Percentiles rank a stretch among this genome's conserved stretches.
phyloP scores from a whole-genome alignment of 768 basidiomycete species.

The Tulasnella sp. region DNA sequence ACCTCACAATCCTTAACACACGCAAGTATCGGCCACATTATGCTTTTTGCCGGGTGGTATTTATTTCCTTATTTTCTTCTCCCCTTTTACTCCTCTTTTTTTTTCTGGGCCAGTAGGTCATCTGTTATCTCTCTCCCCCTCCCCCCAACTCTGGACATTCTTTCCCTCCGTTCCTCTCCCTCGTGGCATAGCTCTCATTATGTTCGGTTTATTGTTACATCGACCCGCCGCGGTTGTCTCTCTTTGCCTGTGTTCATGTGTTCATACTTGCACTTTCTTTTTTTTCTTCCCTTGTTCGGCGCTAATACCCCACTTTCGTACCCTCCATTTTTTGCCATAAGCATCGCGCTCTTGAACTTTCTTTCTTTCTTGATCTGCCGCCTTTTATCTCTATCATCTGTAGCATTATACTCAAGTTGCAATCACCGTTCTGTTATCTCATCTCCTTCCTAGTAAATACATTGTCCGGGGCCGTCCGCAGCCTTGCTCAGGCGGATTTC shows the following conservation, averaged over 20 bases:
- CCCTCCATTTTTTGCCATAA: background rate
- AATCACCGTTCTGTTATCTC: background rate
- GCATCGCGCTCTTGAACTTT: background rate
- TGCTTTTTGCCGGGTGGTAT: background rate
- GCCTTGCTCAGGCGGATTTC: no score
- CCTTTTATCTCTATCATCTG: slow-evolving; percentile 6
- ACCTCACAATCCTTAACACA: background rate
- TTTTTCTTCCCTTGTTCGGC: background rate
- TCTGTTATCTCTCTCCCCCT: background rate
- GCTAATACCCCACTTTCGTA: background rate
- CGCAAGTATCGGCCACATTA: background rate
- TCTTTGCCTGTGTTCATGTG: background rate
- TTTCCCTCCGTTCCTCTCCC: background rate
- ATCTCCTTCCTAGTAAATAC: slow-evolving; percentile 8
- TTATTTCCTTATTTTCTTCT: background rate
- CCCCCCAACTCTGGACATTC: slow-evolving; percentile 6
- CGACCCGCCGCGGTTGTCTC: background rate
- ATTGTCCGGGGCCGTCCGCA: background rate
- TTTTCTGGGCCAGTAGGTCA: background rate
- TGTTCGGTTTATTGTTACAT: slow-evolving; percentile 22
- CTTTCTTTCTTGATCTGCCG: background rate
- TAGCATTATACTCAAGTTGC: slow-evolving; percentile 10
- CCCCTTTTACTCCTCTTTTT: background rate
- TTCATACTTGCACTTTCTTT: background rate
- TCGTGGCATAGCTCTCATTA: background rate